Conservation (phyloP, 345 rosid genomes). For the Psidium guajava region DNA sequence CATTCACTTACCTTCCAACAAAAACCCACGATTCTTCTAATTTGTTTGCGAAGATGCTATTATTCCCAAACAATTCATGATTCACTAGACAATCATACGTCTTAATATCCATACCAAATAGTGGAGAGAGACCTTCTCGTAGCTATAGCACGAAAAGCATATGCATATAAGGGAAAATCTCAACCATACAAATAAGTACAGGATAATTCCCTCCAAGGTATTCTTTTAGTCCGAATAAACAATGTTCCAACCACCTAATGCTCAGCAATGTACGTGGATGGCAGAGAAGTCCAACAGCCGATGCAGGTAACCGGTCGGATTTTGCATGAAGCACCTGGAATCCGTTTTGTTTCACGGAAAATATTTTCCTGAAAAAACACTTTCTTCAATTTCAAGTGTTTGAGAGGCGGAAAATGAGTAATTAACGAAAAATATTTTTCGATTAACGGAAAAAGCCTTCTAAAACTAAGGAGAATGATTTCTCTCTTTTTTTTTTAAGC, state of each 20-base stretch:
- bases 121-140: neutral
- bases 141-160: neutral
- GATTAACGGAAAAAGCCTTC: no score
- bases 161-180: neutral
- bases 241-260: neutral
- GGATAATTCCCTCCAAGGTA: neutral
- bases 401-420: no score
- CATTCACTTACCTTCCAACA: neutral
- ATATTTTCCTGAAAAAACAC: no score
- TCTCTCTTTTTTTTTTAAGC: no score
- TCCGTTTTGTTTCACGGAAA: no score
- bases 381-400: no score
- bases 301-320: neutral
- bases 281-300: neutral
- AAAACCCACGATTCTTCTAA: neutral
- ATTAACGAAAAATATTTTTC: no score
- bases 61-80: neutral
- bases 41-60: neutral
- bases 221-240: neutral
- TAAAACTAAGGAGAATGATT: no score
- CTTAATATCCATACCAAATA: neutral
- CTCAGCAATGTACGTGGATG: neutral
- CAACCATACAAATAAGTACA: neutral
- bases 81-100: neutral
- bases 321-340: neutral